Evolutionary conservation across 306 rosid species (phyloP), one percentile per base, ranked within the genome.

Genomic region (Datisca glomerata): DNA sequence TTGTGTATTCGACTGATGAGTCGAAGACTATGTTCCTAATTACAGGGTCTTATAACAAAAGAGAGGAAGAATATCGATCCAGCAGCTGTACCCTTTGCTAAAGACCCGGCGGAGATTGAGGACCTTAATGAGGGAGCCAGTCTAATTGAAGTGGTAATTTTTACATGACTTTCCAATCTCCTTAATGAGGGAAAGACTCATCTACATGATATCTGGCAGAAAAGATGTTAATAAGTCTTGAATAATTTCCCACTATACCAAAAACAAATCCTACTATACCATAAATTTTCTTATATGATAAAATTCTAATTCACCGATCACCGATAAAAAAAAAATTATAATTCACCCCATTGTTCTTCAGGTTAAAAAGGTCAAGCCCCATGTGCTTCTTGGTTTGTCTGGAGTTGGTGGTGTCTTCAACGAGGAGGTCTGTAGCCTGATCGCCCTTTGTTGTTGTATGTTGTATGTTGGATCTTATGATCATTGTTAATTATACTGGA

Each of bases 361-460:
- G 98, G 92, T 91, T 47, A 84, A 71, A 66, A 91, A 70, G 72
- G 67, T 91, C 71, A 84, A 63, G 66, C 98, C 98, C 16, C 84
- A 91, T 66, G 94, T 64, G 50, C 93, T 91, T 60, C 81, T 91
- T 55, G 98, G 98, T 56, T 75, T 91, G 80, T 91, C 98, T 24
- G 98, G 96, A 29, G 92, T 80, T 65, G 98, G 98, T 62, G 98
- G 98, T 24, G 59, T 91, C 68, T 91, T 91, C 73, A 78, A 45
- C 24, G 78, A 78, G 68, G 95, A 91, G 94, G 98, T 91, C 57
- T 56, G 48, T 64, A 24, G 47, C 21, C 57, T 63, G 11, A 38
- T 38, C 19, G 8, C 15, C n/a, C 36, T 38, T 18, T 38, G 10
- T 17, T 18, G 3, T 37, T n/a, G n/a, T n/a, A n/a, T n/a, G n/a